phyloP scores from a whole-genome alignment of 768 basidiomycete genomes.

The Amanita molliuscula region DNA sequence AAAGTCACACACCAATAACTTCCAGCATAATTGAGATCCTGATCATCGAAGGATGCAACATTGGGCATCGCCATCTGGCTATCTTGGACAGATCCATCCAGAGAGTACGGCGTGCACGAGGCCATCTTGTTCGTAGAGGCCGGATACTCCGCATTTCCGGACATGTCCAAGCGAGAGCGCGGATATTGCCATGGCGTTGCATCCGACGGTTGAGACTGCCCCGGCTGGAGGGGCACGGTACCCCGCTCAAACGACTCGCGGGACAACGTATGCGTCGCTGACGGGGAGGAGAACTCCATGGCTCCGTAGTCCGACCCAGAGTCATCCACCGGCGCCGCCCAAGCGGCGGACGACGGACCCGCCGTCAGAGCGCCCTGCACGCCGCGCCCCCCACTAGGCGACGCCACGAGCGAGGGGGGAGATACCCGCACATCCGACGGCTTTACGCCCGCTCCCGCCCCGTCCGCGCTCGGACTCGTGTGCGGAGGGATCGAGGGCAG shows the following conservation, averaged over 20 bases:
- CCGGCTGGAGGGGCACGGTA: background rate
- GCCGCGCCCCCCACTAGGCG: background rate
- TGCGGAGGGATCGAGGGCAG: slow-evolving; percentile 9
- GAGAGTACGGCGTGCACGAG: background rate
- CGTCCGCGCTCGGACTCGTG: background rate
- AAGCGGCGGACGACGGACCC: background rate
- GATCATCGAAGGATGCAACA: background rate
- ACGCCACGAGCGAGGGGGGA: background rate
- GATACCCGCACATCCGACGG: background rate
- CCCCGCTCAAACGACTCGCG: slow-evolving; percentile 4
- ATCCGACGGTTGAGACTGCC: background rate
- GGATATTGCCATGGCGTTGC: background rate
- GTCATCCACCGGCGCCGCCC: background rate
- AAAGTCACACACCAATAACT: slow-evolving; percentile 9
- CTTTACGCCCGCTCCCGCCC: background rate
- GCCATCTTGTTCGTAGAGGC: background rate
- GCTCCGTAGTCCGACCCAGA: background rate
- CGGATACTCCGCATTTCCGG: background rate
- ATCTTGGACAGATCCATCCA: background rate
- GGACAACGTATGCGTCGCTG: background rate
- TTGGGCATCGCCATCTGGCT: background rate
- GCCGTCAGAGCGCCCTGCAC: background rate
- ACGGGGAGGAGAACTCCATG: background rate
- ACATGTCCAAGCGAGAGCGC: background rate
- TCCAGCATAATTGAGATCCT: slow-evolving; percentile 6